Evolutionary conservation across 163 green algal genomes (phyloP).

Genomic region (Scenedesmus sp.): DNA sequence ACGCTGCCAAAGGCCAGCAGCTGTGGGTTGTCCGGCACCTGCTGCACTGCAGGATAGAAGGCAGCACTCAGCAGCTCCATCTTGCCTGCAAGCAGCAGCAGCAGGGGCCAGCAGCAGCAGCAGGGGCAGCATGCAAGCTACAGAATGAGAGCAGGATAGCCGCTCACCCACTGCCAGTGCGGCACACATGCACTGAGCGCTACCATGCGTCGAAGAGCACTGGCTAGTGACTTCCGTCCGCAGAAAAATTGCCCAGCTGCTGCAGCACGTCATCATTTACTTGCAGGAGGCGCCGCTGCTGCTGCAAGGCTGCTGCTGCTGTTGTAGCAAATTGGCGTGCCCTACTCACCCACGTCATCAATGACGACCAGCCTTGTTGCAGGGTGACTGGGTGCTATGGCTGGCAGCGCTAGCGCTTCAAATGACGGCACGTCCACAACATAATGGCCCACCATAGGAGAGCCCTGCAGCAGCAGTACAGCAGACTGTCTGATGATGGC

Average conservation of each 20-base stretch:
- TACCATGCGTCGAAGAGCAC: too few species aligned
- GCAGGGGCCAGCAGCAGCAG: neutral
- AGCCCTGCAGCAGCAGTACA: neutral
- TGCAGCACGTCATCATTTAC: neutral
- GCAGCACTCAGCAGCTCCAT: constrained; percentile 43
- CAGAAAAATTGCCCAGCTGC: too few species aligned
- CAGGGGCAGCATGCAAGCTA: neutral
- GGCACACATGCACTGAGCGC: too few species aligned
- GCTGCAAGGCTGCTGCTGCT: neutral
- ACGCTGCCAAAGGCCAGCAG: constrained; percentile 41
- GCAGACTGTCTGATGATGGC: neutral
- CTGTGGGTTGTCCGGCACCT: neutral
- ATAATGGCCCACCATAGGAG: constrained; percentile 27
- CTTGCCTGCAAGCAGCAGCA: constrained; percentile 38
- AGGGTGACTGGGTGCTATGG: neutral
- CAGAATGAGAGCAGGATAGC: neutral
- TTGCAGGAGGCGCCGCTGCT: neutral
- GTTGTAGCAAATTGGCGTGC: neutral
- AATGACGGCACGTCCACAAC: constrained; percentile 36
- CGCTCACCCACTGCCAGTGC: too few species aligned
- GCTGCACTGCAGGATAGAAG: constrained; percentile 39
- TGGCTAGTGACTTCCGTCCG: too few species aligned
- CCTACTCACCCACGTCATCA: constrained; percentile 41
- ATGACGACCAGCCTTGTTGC: constrained; percentile 30
- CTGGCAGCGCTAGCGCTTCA: constrained; percentile 36